A percentile compares a stretch with the other conserved stretches of the same genome.
phyloP scores from a whole-genome alignment of 768 basidiomycete genomes.

The Kwoniella dejecticola region DNA sequence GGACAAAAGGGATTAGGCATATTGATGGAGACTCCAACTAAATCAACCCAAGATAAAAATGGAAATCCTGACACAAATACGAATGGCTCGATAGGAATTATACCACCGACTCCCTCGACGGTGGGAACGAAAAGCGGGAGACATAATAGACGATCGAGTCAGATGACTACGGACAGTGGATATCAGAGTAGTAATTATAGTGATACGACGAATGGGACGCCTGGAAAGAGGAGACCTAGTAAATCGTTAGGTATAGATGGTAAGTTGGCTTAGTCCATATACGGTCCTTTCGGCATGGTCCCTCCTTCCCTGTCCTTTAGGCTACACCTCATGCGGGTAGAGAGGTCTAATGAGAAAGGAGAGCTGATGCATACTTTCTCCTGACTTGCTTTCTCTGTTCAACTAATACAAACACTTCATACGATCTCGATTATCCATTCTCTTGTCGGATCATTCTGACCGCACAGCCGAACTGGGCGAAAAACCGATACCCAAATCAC shows the following conservation, averaged over 20 bases:
- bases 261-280: slow-evolving; percentile 4
- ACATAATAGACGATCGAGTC: slow-evolving; percentile 14
- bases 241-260: slow-evolving; percentile 33
- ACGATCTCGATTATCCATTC: too few relatives aligned
- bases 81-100: slow-evolving; percentile 24
- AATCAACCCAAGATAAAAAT: slow-evolving; percentile 8
- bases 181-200: slow-evolving; percentile 8
- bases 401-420: too few relatives aligned
- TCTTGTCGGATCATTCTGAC: too few relatives aligned
- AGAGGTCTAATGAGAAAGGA: neutral
- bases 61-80: too few relatives aligned
- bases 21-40: neutral
- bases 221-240: slow-evolving; percentile 14
- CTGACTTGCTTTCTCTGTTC: too few relatives aligned
- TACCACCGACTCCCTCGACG: slow-evolving; percentile 35
- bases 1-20: slow-evolving; percentile 9
- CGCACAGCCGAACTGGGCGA: slow-evolving; percentile 18
- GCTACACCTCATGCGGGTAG: neutral
- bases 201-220: slow-evolving; percentile 2
- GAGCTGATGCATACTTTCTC: neutral
- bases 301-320: neutral
- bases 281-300: neutral
- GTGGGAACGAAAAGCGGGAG: slow-evolving; percentile 1
- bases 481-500: slow-evolving; percentile 11
- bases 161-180: slow-evolving; percentile 8